Conservation (phyloP, 495 filamentous ascomycete species). For the Sabuloglossum arenarium region DNA sequence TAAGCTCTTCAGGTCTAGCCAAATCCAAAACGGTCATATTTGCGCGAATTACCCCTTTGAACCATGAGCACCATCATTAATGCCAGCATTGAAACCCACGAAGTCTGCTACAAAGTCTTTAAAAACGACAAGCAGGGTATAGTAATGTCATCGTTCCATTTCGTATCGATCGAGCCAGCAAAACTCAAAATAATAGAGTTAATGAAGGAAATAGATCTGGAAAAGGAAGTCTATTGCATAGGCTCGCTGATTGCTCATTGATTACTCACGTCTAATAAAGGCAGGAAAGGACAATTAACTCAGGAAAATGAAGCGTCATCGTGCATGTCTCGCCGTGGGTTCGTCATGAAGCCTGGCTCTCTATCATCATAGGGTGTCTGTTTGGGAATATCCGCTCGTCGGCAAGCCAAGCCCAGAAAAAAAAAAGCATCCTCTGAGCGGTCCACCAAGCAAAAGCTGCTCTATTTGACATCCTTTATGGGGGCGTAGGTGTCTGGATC, state of each 20-base stretch:
- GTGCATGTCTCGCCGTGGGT: neutral
- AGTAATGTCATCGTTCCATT: slow-evolving; percentile 1
- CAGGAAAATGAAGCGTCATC: neutral
- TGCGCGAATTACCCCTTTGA: neutral
- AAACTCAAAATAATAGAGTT: neutral
- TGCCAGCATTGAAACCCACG: neutral
- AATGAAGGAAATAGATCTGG: neutral
- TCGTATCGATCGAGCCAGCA: neutral
- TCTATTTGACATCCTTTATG: neutral
- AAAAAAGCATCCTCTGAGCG: neutral
- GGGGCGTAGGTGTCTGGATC: slow-evolving; percentile 1
- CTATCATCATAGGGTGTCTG: neutral
- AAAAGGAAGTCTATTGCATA: neutral
- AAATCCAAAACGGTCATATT: too few relatives aligned
- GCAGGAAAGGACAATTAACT: neutral
- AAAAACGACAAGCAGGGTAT: neutral
- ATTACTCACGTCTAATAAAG: neutral
- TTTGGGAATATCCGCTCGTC: neutral
- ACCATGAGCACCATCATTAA: neutral
- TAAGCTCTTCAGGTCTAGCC: too few relatives aligned
- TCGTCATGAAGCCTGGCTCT: neutral
- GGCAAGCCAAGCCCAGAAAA: neutral
- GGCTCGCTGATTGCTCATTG: neutral
- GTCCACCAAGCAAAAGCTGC: neutral
- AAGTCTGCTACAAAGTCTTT: neutral